Percentiles rank a stretch among this genome's conserved stretches.
Evolutionary conservation across 164 flowering plant species (phyloP).

Genomic region (Dillenia turbinata): DNA sequence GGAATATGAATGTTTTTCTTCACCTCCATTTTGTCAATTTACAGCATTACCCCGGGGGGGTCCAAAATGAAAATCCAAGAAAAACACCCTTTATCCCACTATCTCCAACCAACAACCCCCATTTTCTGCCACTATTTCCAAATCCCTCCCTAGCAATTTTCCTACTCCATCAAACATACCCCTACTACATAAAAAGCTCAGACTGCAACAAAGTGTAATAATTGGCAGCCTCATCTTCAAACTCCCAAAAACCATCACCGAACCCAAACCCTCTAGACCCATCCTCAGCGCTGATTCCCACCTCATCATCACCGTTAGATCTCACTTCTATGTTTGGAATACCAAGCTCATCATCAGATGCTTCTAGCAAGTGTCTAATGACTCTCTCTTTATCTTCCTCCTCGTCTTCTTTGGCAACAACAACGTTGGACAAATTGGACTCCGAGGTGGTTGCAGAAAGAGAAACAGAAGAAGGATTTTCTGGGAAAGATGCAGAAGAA

Average conservation of each 20-base stretch:
- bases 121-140: background rate
- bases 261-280: slow-evolving; percentile 1
- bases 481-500: slow-evolving; percentile 8
- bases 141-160: background rate
- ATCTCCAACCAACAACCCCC: background rate
- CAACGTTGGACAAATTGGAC: slow-evolving; percentile 1
- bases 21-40: slow-evolving; percentile 1
- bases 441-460: background rate
- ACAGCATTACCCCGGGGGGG: background rate
- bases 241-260: slow-evolving; percentile 47
- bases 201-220: slow-evolving; percentile 51
- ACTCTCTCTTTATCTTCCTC: slow-evolving; percentile 36
- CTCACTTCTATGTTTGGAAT: slow-evolving; percentile 33
- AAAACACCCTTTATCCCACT: no score
- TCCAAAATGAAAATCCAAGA: background rate
- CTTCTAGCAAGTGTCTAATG: slow-evolving; percentile 67
- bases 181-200: slow-evolving; percentile 41
- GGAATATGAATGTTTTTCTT: no score
- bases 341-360: slow-evolving; percentile 83
- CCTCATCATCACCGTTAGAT: slow-evolving; percentile 5
- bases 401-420: background rate
- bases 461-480: background rate
- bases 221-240: slow-evolving; percentile 64
- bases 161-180: background rate
- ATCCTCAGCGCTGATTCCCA: background rate